These are phyloP conservation scores for Clathrus columnatus DNA, from an alignment of 768 basidiomycete species.

Conservation along the genomic window DNA sequence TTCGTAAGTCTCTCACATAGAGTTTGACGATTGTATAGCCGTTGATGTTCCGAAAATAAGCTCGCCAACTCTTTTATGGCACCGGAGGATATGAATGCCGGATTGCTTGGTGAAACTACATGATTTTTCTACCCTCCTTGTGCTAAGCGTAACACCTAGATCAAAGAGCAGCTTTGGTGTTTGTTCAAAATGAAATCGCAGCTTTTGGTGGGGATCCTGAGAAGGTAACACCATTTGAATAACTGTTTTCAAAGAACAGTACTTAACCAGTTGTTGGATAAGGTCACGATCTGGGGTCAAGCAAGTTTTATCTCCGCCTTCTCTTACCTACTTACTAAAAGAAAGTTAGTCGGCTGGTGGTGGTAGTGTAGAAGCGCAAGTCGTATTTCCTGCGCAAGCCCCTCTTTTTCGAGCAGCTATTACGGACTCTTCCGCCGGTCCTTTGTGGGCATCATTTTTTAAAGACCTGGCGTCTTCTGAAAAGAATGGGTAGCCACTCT, in stretches of 20 bases:
- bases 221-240: slow-evolving; percentile 13
- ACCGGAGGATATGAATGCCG: slow-evolving; percentile 20
- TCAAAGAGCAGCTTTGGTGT: slow-evolving; percentile 26
- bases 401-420: slow-evolving; percentile 44
- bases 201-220: slow-evolving; percentile 29
- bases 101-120: slow-evolving; percentile 15
- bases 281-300: slow-evolving; percentile 53
- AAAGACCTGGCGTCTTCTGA: too few species aligned
- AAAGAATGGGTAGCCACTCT: slow-evolving; percentile 35
- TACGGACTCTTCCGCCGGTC: slow-evolving; percentile 43
- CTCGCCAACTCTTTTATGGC: slow-evolving; percentile 9
- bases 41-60: background rate
- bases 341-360: slow-evolving; percentile 13
- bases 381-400: slow-evolving; percentile 12
- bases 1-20: slow-evolving; percentile 4
- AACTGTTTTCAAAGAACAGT: background rate
- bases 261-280: background rate
- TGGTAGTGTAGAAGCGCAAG: slow-evolving; percentile 10
- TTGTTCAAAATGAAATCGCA: slow-evolving; percentile 30
- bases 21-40: background rate
- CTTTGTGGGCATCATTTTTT: slow-evolving; percentile 34
- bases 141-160: slow-evolving; percentile 13
- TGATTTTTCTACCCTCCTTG: background rate
- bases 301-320: slow-evolving; percentile 18
- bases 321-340: background rate